These are phyloP conservation scores for Stachybotrys chartarum DNA, from an alignment of 2,329 filamentous ascomycete species.

Conservation along the genomic window DNA sequence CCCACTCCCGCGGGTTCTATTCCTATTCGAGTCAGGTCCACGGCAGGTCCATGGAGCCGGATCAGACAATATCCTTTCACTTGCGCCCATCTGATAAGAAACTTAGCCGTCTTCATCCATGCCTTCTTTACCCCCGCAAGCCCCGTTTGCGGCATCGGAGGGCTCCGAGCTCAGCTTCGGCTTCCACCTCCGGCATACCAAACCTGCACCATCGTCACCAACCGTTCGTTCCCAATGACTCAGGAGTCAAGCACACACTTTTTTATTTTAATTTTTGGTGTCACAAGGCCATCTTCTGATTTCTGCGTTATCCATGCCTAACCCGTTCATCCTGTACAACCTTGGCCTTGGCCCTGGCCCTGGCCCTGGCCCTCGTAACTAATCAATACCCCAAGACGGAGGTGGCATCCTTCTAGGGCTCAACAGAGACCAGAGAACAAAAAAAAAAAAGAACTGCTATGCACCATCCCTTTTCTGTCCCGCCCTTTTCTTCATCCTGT, in stretches of 20 bases:
- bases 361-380: too few species aligned
- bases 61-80: not conserved
- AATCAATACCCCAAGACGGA: too few species aligned
- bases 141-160: too few species aligned
- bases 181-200: too few species aligned
- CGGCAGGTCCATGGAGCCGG: not conserved
- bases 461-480: constrained; percentile 3
- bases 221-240: too few species aligned
- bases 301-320: not conserved
- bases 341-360: not conserved
- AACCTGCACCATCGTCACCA: too few species aligned
- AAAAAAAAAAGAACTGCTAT: not conserved
- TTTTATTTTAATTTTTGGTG: too few species aligned
- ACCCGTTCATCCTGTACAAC: constrained; percentile 3
- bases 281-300: too few species aligned
- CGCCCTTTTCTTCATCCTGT: constrained; percentile 11
- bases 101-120: not conserved
- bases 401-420: too few species aligned
- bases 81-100: not conserved
- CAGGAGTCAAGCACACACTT: too few species aligned
- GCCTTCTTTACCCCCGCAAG: not conserved
- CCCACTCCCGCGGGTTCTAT: too few species aligned
- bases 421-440: not conserved
- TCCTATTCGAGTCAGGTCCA: not conserved
- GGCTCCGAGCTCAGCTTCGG: too few species aligned